phyloP scores from a whole-genome alignment of 257 asterid species.

The Solanum lycopersicoides region DNA sequence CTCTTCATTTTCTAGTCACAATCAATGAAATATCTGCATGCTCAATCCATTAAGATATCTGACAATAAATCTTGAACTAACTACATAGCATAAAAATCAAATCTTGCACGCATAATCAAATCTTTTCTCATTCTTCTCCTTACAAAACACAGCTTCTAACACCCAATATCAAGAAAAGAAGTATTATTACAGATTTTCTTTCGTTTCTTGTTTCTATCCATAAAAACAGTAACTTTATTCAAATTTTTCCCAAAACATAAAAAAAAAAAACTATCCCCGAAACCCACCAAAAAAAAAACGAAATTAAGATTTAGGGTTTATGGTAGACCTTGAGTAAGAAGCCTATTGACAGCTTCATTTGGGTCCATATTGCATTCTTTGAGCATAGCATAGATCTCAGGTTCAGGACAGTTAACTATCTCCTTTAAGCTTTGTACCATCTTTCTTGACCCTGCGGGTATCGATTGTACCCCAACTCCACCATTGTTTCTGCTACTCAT shows the following conservation, averaged over 20 bases:
- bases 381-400: slow-evolving; percentile 89
- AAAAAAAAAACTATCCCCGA: not conserved
- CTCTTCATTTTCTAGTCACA: not conserved
- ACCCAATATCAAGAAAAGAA: not conserved
- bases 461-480: slow-evolving; percentile 1
- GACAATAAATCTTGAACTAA: not conserved
- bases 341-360: slow-evolving; percentile 73
- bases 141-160: not conserved
- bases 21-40: not conserved
- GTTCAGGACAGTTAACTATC: slow-evolving; percentile 69
- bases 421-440: slow-evolving; percentile 86
- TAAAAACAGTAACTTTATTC: not conserved
- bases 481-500: slow-evolving; percentile 7
- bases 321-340: slow-evolving; percentile 68
- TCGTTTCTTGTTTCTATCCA: not conserved
- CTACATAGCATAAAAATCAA: not conserved
- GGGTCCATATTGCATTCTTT: slow-evolving; percentile 97
- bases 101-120: not conserved
- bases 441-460: slow-evolving; percentile 66
- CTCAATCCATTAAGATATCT: not conserved
- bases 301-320: not conserved
- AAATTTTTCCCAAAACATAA: not conserved
- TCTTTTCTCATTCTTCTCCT: not conserved
- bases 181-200: not conserved
- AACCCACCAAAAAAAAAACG: not conserved